Evolutionary conservation across 164 flowering plant species (phyloP), one percentile per base, ranked within the genome.

Genomic region (Santalum album): DNA sequence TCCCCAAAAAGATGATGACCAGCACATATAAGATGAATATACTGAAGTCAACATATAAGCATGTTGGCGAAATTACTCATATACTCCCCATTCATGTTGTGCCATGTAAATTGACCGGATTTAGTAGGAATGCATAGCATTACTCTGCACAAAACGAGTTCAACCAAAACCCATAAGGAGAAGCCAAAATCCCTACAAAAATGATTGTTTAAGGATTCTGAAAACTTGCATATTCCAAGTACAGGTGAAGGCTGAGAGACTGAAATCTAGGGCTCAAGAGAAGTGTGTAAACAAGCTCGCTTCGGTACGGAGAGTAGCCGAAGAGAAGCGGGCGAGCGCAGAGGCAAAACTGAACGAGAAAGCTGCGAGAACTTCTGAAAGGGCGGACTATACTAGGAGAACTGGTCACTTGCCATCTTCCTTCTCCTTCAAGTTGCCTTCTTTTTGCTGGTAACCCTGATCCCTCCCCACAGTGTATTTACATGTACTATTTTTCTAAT

Each of bases 361-460:
- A 58, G 82, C 87, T 25, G 75, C 73, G 35, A 83, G 64, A 70
- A 89, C 90, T 10, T 80, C 96, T 4, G 96, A 89, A 55, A 78
- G 67, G 47, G 96, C 96, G 53, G 96, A 92, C 56, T 86, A 86
- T 57, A 89, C 89, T 48, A 72, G 86, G 55, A 84, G 95, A 64
- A 89, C 90, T 0, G 98, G 98, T 26, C 90, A 79, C 54, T 67
- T 84, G 57, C 96, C 98, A 1, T 81, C 86, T 49, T 77, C 90
- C 2, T 79, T 77, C 73, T 81, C 83, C 66, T 73, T 84, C 65
- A 86, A 84, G 69, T 44, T 83, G 66, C 96, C 89, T 67, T 86
- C 92, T 21, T 59, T 73, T 26, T 86, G 98, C 75, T 82, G 96
- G 90, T 82, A 79, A n/a, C n/a, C n/a, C n/a, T n/a, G n/a, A n/a